Conservation (phyloP, 371 early-diverging fungal genomes). For the Zopfochytrium polystomum region DNA sequence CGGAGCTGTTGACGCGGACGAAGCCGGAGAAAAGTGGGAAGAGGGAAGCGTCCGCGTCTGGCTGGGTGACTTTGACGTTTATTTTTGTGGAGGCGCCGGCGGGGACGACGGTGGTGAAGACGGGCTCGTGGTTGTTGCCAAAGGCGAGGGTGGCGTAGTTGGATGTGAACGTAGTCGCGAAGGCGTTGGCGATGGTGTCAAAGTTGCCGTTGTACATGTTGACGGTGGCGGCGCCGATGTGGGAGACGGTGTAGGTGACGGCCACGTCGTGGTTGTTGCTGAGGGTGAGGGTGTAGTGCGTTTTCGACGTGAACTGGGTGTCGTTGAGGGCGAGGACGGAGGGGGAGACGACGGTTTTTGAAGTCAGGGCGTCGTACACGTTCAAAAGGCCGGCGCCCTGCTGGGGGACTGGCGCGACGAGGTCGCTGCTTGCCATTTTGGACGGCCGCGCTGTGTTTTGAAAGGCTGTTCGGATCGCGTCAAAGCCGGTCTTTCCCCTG, state of each 20-base stretch:
- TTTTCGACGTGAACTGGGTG: too few species aligned
- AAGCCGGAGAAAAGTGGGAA: constrained; percentile 28
- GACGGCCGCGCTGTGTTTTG: constrained; percentile 54
- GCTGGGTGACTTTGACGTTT: constrained; percentile 14
- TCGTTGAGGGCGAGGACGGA: too few species aligned
- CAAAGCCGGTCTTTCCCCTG: constrained; percentile 4
- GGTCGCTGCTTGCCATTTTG: constrained; percentile 32
- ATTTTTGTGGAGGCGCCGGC: constrained; percentile 9
- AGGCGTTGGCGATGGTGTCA: constrained; percentile 12
- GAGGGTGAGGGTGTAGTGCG: constrained; percentile 54
- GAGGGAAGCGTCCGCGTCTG: constrained; percentile 1
- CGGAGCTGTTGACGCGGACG: constrained; percentile 2
- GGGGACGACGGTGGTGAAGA: constrained; percentile 4
- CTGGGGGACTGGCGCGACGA: constrained; percentile 48
- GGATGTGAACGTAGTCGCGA: constrained; percentile 11
- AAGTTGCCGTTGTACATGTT: constrained; percentile 5
- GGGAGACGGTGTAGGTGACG: constrained; percentile 52
- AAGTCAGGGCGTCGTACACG: constrained; percentile 54
- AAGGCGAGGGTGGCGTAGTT: constrained; percentile 16
- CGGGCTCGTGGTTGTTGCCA: too few species aligned
- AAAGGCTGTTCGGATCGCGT: constrained; percentile 12
- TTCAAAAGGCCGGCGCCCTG: constrained; percentile 79
- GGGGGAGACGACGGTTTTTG: constrained; percentile 57
- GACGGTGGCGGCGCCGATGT: constrained; percentile 31
- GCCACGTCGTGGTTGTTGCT: constrained; percentile 56